These are phyloP conservation scores for Colletotrichum sp. DNA, from an alignment of 2,329 filamentous ascomycete genomes.

Conservation along the genomic window DNA sequence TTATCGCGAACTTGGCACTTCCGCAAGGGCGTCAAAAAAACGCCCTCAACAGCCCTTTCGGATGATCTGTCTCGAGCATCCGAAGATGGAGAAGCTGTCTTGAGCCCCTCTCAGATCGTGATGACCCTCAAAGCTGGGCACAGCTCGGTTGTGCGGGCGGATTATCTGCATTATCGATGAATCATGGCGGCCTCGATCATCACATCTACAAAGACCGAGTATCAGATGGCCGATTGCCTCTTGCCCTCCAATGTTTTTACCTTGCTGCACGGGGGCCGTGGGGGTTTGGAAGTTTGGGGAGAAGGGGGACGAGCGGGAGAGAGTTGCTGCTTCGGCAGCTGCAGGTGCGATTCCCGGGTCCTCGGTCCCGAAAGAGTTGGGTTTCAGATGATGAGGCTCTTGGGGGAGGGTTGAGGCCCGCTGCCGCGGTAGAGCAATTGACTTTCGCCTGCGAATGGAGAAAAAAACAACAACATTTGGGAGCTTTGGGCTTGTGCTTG, in stretches of 20 bases:
- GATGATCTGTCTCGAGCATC: not conserved
- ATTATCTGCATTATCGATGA: not conserved
- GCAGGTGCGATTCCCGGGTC: not conserved
- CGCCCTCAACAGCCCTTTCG: not conserved
- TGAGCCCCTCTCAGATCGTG: not conserved
- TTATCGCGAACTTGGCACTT: not conserved
- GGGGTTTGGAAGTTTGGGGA: not conserved
- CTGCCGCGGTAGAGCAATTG: not conserved
- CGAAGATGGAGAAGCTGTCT: not conserved
- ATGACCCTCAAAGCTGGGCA: not conserved
- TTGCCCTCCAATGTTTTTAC: not conserved
- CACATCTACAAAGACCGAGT: not conserved
- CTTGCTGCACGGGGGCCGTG: not conserved
- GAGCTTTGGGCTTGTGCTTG: not conserved
- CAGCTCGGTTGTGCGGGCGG: not conserved
- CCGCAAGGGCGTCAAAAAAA: not conserved
- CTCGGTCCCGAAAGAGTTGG: not conserved
- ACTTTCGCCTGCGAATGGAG: not conserved
- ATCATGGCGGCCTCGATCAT: not conserved
- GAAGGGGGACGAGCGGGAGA: not conserved
- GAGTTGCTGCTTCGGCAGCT: not conserved
- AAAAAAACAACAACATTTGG: not conserved
- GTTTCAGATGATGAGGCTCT: constrained; percentile 7
- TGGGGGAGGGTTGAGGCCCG: not conserved
- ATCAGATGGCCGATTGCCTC: not conserved